Conservation (phyloP, 169 alveolate species). For the Cryptosporidium tyzzeri region DNA sequence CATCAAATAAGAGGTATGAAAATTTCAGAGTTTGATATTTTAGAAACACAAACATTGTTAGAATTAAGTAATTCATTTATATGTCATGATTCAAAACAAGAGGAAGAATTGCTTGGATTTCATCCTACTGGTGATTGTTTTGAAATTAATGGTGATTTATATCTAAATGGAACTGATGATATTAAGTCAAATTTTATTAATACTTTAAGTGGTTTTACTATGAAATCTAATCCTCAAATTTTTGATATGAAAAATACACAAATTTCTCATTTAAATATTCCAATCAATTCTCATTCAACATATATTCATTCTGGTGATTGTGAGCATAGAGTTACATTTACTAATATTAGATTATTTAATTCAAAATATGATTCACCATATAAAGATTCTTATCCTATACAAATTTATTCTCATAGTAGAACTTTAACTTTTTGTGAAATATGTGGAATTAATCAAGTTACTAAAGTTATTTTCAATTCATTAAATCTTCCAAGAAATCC, state of each 20-base stretch:
- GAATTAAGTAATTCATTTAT: conserved; percentile 83
- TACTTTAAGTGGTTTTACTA: conserved; percentile 74
- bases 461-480: conserved; percentile 82
- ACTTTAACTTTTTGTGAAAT: conserved; percentile 81
- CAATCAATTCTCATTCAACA: conserved; percentile 82
- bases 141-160: conserved; percentile 85
- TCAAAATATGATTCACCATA: conserved; percentile 82
- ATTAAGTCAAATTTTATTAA: conserved; percentile 61
- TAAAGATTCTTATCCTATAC: conserved; percentile 82
- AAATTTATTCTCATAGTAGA: conserved; percentile 82
- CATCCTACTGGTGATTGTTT: conserved; percentile 83
- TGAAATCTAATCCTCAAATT: conserved; percentile 74
- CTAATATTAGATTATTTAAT: conserved; percentile 79
- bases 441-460: conserved; percentile 82
- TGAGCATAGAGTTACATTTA: conserved; percentile 86
- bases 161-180: conserved; percentile 83
- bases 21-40: conserved; percentile 84
- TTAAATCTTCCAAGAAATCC: conserved; percentile 85
- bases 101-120: conserved; percentile 78
- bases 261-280: conserved; percentile 81
- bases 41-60: conserved; percentile 84
- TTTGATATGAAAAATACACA: conserved; percentile 80
- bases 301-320: conserved; percentile 88
- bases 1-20: conserved; percentile 87
- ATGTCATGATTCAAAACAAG: conserved; percentile 80